Conservation (phyloP, 1,284 basidiomycete species). For the Clitocybe nebularis region DNA sequence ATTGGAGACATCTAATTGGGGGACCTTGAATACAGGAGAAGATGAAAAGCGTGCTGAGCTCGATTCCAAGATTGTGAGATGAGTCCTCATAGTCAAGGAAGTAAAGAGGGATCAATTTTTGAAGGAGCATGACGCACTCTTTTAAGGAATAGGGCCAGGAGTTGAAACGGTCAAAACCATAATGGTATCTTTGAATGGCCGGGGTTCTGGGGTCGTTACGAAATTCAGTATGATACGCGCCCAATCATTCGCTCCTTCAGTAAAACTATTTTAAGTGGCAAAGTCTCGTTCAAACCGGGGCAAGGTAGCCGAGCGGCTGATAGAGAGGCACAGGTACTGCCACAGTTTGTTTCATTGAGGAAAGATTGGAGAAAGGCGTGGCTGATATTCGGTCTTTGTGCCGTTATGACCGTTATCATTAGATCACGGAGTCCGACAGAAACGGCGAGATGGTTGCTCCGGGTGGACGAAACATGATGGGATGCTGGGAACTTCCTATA, state of each 20-base stretch:
- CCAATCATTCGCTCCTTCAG: conserved; percentile 6
- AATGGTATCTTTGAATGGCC: conserved; percentile 4
- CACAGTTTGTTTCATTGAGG: conserved; percentile 6
- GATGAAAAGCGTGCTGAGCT: conserved; percentile 29
- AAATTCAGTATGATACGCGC: conserved; percentile 11
- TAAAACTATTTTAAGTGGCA: conserved; percentile 1
- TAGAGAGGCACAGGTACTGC: conserved; percentile 13
- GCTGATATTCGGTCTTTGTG: conserved; percentile 1
- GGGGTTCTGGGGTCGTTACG: conserved; percentile 3
- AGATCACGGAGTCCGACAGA: conserved; percentile 1
- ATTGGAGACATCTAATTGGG: conserved; percentile 29
- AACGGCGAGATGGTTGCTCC: conserved; percentile 3
- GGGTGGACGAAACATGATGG: conserved; percentile 1
- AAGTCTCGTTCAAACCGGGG: conserved; percentile 5
- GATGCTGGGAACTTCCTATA: not conserved
- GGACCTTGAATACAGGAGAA: conserved; percentile 35
- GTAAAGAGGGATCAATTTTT: too few species aligned
- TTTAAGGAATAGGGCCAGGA: conserved; percentile 6
- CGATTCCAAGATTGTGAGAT: conserved; percentile 38
- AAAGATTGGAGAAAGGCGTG: too few species aligned
- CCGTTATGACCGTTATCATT: conserved; percentile 5
- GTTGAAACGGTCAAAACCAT: conserved; percentile 6
- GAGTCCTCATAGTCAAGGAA: conserved; percentile 33
- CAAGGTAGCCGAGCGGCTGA: conserved; percentile 13
- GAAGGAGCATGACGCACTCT: conserved; percentile 3